Percentiles rank a stretch among this genome's conserved stretches.
Conservation (phyloP, 1,284 basidiomycete genomes). For the Clitocybe nebularis region DNA sequence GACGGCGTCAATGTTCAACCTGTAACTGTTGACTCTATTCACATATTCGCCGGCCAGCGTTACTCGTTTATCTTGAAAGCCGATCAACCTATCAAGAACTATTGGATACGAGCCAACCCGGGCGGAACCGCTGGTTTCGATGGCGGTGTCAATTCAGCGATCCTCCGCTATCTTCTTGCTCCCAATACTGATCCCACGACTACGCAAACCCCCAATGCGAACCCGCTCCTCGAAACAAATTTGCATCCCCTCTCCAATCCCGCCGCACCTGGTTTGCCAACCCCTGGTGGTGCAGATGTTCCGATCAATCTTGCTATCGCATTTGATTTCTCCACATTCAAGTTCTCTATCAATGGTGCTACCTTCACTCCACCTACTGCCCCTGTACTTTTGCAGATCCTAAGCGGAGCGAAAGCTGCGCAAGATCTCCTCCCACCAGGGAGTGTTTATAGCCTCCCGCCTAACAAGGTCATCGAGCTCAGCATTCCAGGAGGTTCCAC, state of each 20-base stretch:
- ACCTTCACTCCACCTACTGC: conserved; percentile 34
- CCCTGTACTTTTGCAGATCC: conserved; percentile 48
- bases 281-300: conserved; percentile 35
- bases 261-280: conserved; percentile 35
- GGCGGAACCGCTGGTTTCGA: conserved; percentile 25
- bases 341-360: conserved; percentile 33
- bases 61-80: conserved; percentile 29
- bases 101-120: conserved; percentile 38
- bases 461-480: conserved; percentile 44
- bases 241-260: conserved; percentile 34
- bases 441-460: conserved; percentile 41
- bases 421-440: conserved; percentile 41
- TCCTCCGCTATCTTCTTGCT: conserved; percentile 38
- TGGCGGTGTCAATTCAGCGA: conserved; percentile 30
- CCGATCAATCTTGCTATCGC: conserved; percentile 29
- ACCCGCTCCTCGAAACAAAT: conserved; percentile 32
- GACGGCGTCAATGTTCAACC: conserved; percentile 36
- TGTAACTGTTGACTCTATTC: conserved; percentile 27
- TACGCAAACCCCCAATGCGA: conserved; percentile 20
- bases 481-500: conserved; percentile 30
- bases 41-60: conserved; percentile 31
- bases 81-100: conserved; percentile 31
- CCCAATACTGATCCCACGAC: conserved; percentile 38
- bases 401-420: conserved; percentile 41
- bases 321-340: conserved; percentile 18